A percentile compares a stretch with the other conserved stretches of the same genome.
Evolutionary conservation across 2,329 filamentous ascomycete genomes (phyloP).

Genomic region (Ceratocystis lukuohia): DNA sequence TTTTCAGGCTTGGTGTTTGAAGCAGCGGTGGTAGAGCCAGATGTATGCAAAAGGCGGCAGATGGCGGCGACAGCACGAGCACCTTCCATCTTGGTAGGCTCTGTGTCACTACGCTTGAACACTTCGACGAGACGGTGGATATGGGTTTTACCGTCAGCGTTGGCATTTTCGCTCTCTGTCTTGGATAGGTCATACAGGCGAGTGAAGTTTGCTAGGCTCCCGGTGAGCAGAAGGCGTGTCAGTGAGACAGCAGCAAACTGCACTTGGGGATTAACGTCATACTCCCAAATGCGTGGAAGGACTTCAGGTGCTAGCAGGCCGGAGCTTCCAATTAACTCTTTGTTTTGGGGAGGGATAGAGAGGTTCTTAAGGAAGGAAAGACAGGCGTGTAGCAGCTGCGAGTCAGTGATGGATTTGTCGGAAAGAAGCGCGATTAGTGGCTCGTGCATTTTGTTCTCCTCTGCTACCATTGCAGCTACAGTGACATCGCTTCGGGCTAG

Average conservation of each 20-base stretch:
- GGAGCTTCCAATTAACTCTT: slow-evolving; percentile 34
- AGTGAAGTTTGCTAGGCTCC: slow-evolving; percentile 39
- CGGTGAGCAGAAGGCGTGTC: slow-evolving; percentile 41
- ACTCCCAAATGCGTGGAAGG: slow-evolving; percentile 41
- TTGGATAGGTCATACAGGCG: slow-evolving; percentile 33
- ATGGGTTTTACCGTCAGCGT: slow-evolving; percentile 4
- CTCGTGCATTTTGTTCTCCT: slow-evolving; percentile 28
- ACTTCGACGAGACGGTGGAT: slow-evolving; percentile 27
- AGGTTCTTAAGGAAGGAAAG: slow-evolving; percentile 53
- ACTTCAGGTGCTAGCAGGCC: slow-evolving; percentile 33
- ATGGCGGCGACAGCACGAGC: slow-evolving; percentile 40
- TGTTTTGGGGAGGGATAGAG: slow-evolving; percentile 44
- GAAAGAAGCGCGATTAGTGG: slow-evolving; percentile 36
- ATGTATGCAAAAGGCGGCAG: slow-evolving; percentile 39
- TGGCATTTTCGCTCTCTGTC: slow-evolving; percentile 24
- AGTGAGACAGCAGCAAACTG: slow-evolving; percentile 49
- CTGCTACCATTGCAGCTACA: slow-evolving; percentile 37
- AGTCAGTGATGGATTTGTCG: slow-evolving; percentile 29
- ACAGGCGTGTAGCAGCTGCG: slow-evolving; percentile 42
- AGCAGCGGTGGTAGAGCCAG: slow-evolving; percentile 24
- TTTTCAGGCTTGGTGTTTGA: background rate
- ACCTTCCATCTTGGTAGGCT: slow-evolving; percentile 47
- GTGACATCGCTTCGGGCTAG: slow-evolving; percentile 44
- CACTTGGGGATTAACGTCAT: slow-evolving; percentile 42
- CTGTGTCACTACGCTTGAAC: slow-evolving; percentile 30